Conservation (phyloP, 305 asterid genomes). For the Plantago coronopus region DNA sequence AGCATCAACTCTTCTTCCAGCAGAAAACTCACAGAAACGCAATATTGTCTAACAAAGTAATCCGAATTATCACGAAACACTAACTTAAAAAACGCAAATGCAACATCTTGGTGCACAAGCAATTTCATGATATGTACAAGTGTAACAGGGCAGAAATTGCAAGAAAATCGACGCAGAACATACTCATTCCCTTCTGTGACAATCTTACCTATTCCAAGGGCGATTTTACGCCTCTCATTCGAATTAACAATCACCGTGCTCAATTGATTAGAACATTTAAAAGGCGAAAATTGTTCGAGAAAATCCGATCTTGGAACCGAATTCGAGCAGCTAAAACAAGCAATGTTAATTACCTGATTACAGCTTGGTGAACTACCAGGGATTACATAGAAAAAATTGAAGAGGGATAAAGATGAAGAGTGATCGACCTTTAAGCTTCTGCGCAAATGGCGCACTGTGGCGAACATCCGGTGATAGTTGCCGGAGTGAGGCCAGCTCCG, state of each 20-base stretch:
- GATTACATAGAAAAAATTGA: conserved; percentile 23
- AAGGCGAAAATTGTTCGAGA: conserved; percentile 65
- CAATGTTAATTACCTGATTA: conserved; percentile 25
- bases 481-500: conserved; percentile 40
- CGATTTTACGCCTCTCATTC: conserved; percentile 68
- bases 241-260: conserved; percentile 38
- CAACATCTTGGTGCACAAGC: conserved; percentile 40
- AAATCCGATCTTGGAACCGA: conserved; percentile 41
- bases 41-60: conserved; percentile 43
- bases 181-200: conserved; percentile 42
- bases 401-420: conserved; percentile 29
- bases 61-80: conserved; percentile 51
- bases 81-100: conserved; percentile 71
- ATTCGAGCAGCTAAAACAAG: conserved; percentile 32
- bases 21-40: conserved; percentile 54
- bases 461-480: conserved; percentile 53
- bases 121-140: conserved; percentile 61
- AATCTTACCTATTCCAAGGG: conserved; percentile 54
- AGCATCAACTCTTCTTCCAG: conserved; percentile 43
- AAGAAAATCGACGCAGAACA: conserved; percentile 43
- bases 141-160: conserved; percentile 45
- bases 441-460: conserved; percentile 42
- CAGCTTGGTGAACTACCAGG: conserved; percentile 19
- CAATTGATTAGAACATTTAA: conserved; percentile 21
- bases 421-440: conserved; percentile 42